phyloP scores from a whole-genome alignment of 495 filamentous ascomycete genomes.

The Penicillium waksmanii region DNA sequence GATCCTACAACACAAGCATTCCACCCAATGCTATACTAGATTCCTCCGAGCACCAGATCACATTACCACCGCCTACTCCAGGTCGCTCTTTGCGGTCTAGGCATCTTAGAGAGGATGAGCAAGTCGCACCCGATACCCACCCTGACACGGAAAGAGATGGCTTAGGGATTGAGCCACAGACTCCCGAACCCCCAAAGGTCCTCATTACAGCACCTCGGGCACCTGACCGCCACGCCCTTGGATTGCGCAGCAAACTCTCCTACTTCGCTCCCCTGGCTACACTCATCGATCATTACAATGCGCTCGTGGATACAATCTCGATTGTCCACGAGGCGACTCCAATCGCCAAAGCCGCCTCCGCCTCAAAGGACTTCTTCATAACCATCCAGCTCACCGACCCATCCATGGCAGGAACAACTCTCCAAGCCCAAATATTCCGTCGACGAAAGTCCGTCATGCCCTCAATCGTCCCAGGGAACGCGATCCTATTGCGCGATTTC shows the following conservation, averaged over 20 bases:
- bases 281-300: conserved; percentile 58
- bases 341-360: conserved; percentile 62
- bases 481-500: conserved; percentile 76
- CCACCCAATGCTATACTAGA: too few relatives aligned
- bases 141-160: neutral
- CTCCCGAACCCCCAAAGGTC: conserved; percentile 7
- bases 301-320: conserved; percentile 67
- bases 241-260: conserved; percentile 63
- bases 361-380: conserved; percentile 70
- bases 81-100: neutral
- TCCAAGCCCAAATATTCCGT: conserved; percentile 70
- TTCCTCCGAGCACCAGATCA: neutral
- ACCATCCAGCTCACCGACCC: conserved; percentile 73
- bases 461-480: conserved; percentile 67
- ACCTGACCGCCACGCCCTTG: conserved; percentile 42
- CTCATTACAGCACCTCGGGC: conserved; percentile 18
- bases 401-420: conserved; percentile 47
- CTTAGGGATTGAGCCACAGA: neutral
- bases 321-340: conserved; percentile 62
- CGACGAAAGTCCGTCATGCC: conserved; percentile 75
- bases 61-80: neutral
- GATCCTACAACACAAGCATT: neutral
- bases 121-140: neutral
- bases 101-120: neutral
- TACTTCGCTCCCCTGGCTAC: conserved; percentile 72